These are phyloP conservation scores for Gonium pectorale DNA, from an alignment of 139 green algal species.

Conservation along the genomic window DNA sequence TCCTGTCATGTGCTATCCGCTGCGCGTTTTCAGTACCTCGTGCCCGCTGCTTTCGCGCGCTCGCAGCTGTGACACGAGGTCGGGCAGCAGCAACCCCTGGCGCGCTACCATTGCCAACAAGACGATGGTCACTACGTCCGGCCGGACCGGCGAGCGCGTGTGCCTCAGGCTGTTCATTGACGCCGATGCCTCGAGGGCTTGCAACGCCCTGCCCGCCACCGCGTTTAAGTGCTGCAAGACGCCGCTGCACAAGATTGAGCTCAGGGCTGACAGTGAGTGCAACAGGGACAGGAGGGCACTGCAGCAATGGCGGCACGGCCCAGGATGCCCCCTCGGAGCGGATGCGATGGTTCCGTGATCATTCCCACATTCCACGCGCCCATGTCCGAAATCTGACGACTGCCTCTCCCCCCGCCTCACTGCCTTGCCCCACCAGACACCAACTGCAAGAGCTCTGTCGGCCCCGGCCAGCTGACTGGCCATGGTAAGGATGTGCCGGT, in stretches of 20 bases:
- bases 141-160: neutral
- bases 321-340: neutral
- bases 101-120: neutral
- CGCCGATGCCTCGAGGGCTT: neutral
- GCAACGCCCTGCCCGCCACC: neutral
- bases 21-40: neutral
- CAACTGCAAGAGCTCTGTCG: slow-evolving; percentile 21
- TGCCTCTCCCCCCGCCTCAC: neutral
- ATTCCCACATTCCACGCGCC: neutral
- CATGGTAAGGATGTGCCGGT: neutral
- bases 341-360: neutral
- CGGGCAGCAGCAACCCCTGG: neutral
- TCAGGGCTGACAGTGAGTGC: slow-evolving; percentile 35
- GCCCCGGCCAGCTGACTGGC: neutral
- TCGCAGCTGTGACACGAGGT: slow-evolving; percentile 4
- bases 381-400: neutral
- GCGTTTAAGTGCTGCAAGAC: slow-evolving; percentile 6
- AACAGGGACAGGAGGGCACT: too few species aligned
- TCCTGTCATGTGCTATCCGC: neutral
- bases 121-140: neutral
- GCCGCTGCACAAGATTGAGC: slow-evolving; percentile 13
- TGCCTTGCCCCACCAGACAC: neutral
- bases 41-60: neutral
- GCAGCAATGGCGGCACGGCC: neutral
- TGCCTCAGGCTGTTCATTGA: slow-evolving; percentile 35